phyloP scores from a whole-genome alignment of 2,329 filamentous ascomycete genomes.

The Fusarium luffae region DNA sequence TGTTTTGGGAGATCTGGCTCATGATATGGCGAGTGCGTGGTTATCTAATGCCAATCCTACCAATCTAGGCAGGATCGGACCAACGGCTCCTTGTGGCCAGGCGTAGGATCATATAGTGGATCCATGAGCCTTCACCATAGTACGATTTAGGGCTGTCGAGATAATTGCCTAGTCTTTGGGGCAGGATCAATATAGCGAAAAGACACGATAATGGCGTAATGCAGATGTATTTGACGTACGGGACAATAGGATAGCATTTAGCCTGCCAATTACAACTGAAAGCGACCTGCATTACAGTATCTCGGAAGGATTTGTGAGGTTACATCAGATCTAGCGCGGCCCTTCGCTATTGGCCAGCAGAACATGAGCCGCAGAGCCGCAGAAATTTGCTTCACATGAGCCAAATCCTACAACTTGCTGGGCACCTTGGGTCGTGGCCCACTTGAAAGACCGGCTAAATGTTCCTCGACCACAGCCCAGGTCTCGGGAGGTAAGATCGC shows the following conservation, averaged over 20 bases:
- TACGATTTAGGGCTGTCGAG: background rate
- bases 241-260: background rate
- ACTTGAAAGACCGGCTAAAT: conserved; percentile 4
- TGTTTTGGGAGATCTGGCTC: background rate
- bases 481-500: background rate
- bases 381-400: background rate
- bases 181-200: background rate
- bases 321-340: background rate
- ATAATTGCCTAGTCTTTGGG: background rate
- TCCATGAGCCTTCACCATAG: background rate
- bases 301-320: background rate
- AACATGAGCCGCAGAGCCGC: background rate
- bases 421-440: background rate
- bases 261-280: background rate
- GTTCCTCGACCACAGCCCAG: background rate
- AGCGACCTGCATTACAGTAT: background rate
- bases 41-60: background rate
- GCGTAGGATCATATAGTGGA: background rate
- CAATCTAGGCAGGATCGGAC: background rate
- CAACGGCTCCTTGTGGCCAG: conserved; percentile 1
- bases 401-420: conserved; percentile 7
- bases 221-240: background rate
- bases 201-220: background rate
- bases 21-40: background rate
- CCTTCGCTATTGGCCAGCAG: background rate